Percentiles rank a stretch among this genome's conserved stretches.
Conservation (phyloP, 2,329 filamentous ascomycete species). For the Stagonosporopsis cucurbitacearum region DNA sequence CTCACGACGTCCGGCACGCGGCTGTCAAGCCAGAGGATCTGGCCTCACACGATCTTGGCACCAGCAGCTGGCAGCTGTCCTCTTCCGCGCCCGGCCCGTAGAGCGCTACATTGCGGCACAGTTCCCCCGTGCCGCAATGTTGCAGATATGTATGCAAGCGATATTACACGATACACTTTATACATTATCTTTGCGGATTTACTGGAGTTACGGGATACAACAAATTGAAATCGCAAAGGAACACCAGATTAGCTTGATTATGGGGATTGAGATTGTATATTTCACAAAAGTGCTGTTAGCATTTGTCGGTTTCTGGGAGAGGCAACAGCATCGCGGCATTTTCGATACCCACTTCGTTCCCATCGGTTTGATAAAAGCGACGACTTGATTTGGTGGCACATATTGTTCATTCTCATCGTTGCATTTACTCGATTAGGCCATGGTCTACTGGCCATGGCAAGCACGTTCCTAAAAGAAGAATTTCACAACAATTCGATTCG, state of each 20-base stretch:
- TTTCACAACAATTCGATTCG: neutral
- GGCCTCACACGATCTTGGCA: neutral
- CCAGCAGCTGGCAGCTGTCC: conserved; percentile 1
- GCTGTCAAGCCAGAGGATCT: conserved; percentile 1
- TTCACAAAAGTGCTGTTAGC: neutral
- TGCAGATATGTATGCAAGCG: neutral
- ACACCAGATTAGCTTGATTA: neutral
- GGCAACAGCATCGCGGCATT: conserved; percentile 12
- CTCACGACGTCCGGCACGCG: neutral
- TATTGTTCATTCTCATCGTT: neutral
- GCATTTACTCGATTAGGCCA: neutral
- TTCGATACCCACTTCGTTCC: conserved; percentile 11
- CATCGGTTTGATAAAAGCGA: neutral
- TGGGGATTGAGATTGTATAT: neutral
- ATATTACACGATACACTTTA: neutral
- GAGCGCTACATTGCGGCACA: neutral
- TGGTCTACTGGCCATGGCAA: neutral
- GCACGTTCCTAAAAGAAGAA: neutral
- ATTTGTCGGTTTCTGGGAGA: neutral
- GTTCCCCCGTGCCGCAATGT: neutral
- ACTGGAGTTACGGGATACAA: neutral
- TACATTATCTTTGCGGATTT: neutral
- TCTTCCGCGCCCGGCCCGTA: conserved; percentile 5
- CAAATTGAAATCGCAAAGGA: neutral
- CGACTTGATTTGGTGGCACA: neutral